phyloP scores from a whole-genome alignment of 2,329 filamentous ascomycete genomes.

The Hypoxylon sp. region DNA sequence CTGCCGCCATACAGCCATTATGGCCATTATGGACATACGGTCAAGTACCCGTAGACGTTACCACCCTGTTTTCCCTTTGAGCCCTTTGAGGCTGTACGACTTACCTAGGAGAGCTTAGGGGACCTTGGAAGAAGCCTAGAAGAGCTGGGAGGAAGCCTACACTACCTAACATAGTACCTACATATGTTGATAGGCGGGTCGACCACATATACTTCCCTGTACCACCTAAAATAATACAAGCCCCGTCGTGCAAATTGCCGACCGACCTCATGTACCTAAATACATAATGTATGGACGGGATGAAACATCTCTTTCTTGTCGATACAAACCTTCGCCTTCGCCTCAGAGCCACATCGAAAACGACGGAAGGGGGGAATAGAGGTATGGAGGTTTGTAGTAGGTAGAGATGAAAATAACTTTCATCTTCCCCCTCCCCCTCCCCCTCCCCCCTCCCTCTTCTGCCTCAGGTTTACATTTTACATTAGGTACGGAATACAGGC shows the following conservation, averaged over 20 bases:
- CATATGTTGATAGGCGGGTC: conserved; percentile 37
- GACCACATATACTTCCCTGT: conserved; percentile 2
- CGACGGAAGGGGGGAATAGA: conserved; percentile 11
- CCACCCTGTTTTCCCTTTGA: conserved; percentile 6
- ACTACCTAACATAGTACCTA: conserved; percentile 30
- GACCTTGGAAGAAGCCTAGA: conserved; percentile 18
- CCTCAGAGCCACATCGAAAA: conserved; percentile 29
- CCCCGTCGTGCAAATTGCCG: conserved; percentile 4
- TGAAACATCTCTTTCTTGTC: conserved; percentile 6
- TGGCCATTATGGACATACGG: no score
- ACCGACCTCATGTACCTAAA: conserved; percentile 22
- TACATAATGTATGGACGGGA: conserved; percentile 1
- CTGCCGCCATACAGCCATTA: conserved; percentile 34
- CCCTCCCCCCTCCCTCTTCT: conserved; percentile 3
- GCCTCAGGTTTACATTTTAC: no score
- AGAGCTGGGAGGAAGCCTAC: conserved; percentile 30
- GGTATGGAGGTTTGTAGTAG: no score
- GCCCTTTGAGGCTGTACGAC: conserved; percentile 4
- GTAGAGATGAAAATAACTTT: conserved; percentile 14
- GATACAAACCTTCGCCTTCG: conserved; percentile 30
- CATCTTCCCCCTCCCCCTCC: neutral
- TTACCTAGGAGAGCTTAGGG: conserved; percentile 31
- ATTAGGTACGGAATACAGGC: no score
- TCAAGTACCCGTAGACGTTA: neutral
- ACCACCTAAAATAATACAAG: conserved; percentile 3